Evolutionary conservation across 257 asterid genomes (phyloP), one percentile per base, ranked within the genome.

Genomic region (Marsdenia floribunda): DNA sequence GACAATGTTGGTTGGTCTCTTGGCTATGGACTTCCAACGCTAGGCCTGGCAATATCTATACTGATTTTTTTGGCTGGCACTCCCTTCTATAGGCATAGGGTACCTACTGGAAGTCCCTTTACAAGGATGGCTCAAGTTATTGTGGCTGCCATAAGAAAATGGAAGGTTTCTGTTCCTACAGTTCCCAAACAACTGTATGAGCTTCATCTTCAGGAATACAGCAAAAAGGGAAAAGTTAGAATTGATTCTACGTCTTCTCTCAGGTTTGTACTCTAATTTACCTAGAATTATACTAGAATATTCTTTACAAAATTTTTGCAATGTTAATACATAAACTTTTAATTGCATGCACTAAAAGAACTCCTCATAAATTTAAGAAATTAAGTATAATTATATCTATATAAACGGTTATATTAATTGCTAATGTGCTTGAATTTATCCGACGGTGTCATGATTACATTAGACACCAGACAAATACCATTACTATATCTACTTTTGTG

Each of bases 1-100:
- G 98, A 93, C 70, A 93, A 89, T 67, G 96, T 93, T 58, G 96
- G 97, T 0, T 93, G 98, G 98, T 76, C 87, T 0, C 88, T 93
- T 3, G 97, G 97, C 15, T 93, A 89, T 69, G 96, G 98, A 71
- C 87, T 91, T 40, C 98, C 98, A 0, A 87, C 98, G 0, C 38
- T 84, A 0, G 97, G 97, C 13, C 84, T 93, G 1, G 87, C 80
- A 0, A 77, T 91, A 19, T 91, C 97, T 2, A 88, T 93, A 15
- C 0, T 74, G 4, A 84, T 93, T 40, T 93, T 93, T 61, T 72
- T 88, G 88, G 72, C 85, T 21, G 98, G 98, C 1, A 87, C 96
- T 3, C 85, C 88, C 0, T 88, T 86, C 58, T 93, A 93, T 52
- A 79, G 98, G 82, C 98, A 91, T 73, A 90, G 80, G 81, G 46